These are phyloP conservation scores for Pseudomassariella vexata DNA, from an alignment of 2,329 filamentous ascomycete species.

Conservation along the genomic window DNA sequence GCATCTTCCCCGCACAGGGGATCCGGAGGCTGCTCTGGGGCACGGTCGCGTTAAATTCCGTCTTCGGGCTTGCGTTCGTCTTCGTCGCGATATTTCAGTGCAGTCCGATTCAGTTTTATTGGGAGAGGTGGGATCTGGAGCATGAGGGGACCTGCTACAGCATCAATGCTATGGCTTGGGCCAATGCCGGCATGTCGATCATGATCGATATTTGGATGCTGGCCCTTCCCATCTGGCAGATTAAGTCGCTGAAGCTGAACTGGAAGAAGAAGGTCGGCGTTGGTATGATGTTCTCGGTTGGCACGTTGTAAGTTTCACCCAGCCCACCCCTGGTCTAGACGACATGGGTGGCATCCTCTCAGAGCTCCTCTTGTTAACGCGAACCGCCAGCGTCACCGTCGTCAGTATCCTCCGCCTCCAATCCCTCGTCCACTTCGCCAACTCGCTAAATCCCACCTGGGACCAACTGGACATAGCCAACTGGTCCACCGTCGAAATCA, in stretches of 20 bases:
- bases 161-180: conserved; percentile 32
- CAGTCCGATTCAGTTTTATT: conserved; percentile 31
- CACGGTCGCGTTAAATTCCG: conserved; percentile 23
- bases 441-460: conserved; percentile 7
- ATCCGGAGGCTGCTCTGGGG: conserved; percentile 26
- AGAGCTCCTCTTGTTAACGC: conserved; percentile 21
- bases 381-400: conserved; percentile 6
- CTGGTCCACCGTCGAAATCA: conserved; percentile 10
- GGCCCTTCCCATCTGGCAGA: conserved; percentile 34
- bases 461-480: conserved; percentile 6
- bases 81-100: conserved; percentile 31
- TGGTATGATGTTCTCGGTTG: conserved; percentile 33
- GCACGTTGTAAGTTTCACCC: conserved; percentile 27
- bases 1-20: conserved; percentile 28
- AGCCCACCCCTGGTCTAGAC: conserved; percentile 31
- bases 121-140: conserved; percentile 34
- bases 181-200: conserved; percentile 36
- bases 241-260: conserved; percentile 32
- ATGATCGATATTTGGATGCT: conserved; percentile 35
- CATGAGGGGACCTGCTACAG: conserved; percentile 34
- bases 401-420: conserved; percentile 9
- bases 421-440: conserved; percentile 7
- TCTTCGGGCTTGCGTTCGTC: conserved; percentile 25
- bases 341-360: too few species aligned
- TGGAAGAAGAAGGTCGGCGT: conserved; percentile 43